Evolutionary conservation across 768 basidiomycete genomes (phyloP), one percentile per base, ranked within the genome.

Genomic region (Rhodotorula toruloides): DNA sequence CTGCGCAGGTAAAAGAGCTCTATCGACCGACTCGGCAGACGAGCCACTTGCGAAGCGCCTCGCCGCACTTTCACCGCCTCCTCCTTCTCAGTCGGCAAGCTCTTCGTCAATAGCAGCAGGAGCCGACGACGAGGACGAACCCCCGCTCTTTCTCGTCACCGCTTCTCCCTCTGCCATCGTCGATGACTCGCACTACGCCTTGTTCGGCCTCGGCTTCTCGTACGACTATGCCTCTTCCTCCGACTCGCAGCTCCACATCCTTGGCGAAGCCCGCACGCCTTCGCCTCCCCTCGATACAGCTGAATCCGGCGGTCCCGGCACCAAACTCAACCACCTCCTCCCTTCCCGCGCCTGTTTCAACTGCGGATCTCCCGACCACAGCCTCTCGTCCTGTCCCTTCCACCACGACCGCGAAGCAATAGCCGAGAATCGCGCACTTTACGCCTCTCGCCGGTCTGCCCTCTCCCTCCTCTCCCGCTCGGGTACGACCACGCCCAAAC

Each of bases 161-260:
- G 57, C 66, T 2, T 67, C 66, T 3, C 66, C 66, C 11, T 67
- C 66, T 0, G 50, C 48, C 10, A 49, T 55, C 36, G 66, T 67
- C 31, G 61, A 62, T 25, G 66, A 67, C 32, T 67, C 66, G 22
- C 66, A 67, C 56, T 58, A 62, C 37, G 49, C 66, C 7, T 67
- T 61, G 0, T 67, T 67, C 47, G 66, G 66, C 16, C 52, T 54
- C 44, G 66, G 66, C 36, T 67, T 67, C 52, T 58, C 56, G 12
- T 67, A 67, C 50, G 54, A 62, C 31, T 67, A 62, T 46, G 27
- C n/a, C 31, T 8, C 37, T 9, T n/a, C 61, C 27, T 3, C 42
- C 17, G 13, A 42, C 14, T 54, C 60, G n/a, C 22, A 21, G 29
- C 50, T 67, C 50, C 25, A 27, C 9, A 62, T 67, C 36, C 60